Base-by-base conservation (phyloP, 2,329 filamentous ascomycete species). In the Colletotrichum neosansevieriae region DNA sequence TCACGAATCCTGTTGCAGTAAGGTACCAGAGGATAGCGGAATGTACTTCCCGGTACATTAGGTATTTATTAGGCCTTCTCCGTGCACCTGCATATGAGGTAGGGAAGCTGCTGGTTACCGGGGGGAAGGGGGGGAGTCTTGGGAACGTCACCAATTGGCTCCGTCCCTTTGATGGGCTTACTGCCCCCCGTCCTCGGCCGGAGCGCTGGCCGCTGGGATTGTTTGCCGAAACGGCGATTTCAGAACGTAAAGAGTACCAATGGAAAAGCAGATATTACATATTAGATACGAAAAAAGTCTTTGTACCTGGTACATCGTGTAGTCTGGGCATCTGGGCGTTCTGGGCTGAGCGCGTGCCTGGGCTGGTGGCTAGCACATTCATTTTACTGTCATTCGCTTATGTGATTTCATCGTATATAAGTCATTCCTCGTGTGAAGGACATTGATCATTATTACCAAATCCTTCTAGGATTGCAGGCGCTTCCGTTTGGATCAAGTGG, bases 191-290 rank as follows among this genome's bases (percentile, higher is more conserved):
- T 11, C 10, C 21, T 21, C 21, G 21, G 21, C 2, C 34, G 34
- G 34, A 38, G 34, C 34, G 34, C 34, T 38, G 34, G 34, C 34
- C 34, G 12, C 11, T 38, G 36, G 36, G 36, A 38, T 38, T 38
- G 36, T 13, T 44, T 44, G 34, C 34, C 15, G 34, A 34, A 63
- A 47, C 44, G 24, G 34, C 49, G 17, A 63, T 36, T 24, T 4
- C 40, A 47, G 40, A 24, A 57, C 42, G 63, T 67, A 63, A 32
- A 58, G 21, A 63, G 50, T 67, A 67, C 63, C 50, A 36, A 63
- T 50, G 11, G 12, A 6, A 21, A 21, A 12, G 7, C 12, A 13
- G 13, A n/a, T 17, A 57, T 63, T 57, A 67, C 63, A 67, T 63
- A 57, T 19, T 50, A 13, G 24, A 15, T 49, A 57, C 34, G 58